phyloP scores from a whole-genome alignment of 371 early-diverging fungal genomes.

The Apophysomyces trapeziformis region DNA sequence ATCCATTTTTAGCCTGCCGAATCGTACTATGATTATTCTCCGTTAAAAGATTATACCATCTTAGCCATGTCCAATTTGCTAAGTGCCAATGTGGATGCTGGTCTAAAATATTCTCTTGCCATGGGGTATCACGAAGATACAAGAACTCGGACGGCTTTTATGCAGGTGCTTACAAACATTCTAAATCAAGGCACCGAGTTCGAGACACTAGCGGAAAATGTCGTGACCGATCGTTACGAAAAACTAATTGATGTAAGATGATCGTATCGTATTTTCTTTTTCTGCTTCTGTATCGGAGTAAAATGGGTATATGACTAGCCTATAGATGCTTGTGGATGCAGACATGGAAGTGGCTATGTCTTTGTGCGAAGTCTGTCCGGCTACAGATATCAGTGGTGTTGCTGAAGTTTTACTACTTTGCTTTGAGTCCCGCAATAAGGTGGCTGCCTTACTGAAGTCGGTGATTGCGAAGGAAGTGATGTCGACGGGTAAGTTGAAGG shows the following conservation, averaged over 20 bases:
- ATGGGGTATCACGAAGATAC: slow-evolving; percentile 93
- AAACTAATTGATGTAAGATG: slow-evolving; percentile 70
- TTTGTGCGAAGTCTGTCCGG: slow-evolving; percentile 85
- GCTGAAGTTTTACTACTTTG: slow-evolving; percentile 75
- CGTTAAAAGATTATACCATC: slow-evolving; percentile 83
- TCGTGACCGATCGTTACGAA: slow-evolving; percentile 74
- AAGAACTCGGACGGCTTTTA: slow-evolving; percentile 86
- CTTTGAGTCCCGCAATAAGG: slow-evolving; percentile 77
- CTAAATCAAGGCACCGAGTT: slow-evolving; percentile 87
- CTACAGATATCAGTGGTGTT: slow-evolving; percentile 82
- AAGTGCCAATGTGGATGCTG: slow-evolving; percentile 89
- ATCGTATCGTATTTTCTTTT: not conserved
- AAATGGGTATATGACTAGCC: not conserved
- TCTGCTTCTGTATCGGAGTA: not conserved
- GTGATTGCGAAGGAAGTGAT: slow-evolving; percentile 82
- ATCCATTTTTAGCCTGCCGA: slow-evolving; percentile 6
- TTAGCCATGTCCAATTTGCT: slow-evolving; percentile 86
- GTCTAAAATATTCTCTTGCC: slow-evolving; percentile 83
- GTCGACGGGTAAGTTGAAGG: slow-evolving; percentile 58
- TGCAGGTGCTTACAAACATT: slow-evolving; percentile 90
- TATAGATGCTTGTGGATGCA: slow-evolving; percentile 61
- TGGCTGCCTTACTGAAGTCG: slow-evolving; percentile 72
- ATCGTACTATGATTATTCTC: slow-evolving; percentile 59
- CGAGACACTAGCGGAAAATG: slow-evolving; percentile 78
- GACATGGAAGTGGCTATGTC: slow-evolving; percentile 81